Base-by-base conservation (phyloP, 2,329 filamentous ascomycete species). In the Penicillium decumbens region DNA sequence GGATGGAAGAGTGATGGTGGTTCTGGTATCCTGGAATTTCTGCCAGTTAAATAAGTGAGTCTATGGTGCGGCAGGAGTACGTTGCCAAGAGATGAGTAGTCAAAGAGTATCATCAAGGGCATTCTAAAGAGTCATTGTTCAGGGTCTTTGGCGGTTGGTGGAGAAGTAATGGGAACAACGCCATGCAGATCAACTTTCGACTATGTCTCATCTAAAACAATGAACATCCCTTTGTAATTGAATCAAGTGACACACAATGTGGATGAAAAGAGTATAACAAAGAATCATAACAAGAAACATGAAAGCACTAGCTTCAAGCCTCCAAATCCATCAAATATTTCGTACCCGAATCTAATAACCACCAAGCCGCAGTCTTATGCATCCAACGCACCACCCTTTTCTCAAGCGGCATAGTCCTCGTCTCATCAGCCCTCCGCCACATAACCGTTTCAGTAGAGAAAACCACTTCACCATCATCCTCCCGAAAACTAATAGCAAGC, bases 291-390 rank as follows among this genome's bases (percentile, higher is more conserved):
- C 10, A n/a, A 40, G 13, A 28, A 20, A 35, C 24, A 29, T 10
- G 40, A 12, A 39, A 1, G 3, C 28, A 18, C 18, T 12, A 37
- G 8, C 27, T 10, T 45, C 30, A 56, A 29, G 9, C 15, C 30
- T 61, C 57, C 43, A 63, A 25, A 25, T 59, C 58, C 44, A 49
- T 56, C 54, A 70, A 30, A 60, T 66, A 70, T 20, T 42, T 43
- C 18, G 65, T 57, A 4, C 67, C 67, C 8, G 65, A 67, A 47
- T 67, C 66, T 45, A 70, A 43, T 48, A 71, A 56, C 66, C 66
- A 70, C 68, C 67, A 70, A 25, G 65, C 45, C 18, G 64, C 61
- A 28, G 62, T 55, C 45, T 70, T 66, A 51, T 71, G 66, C 47
- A 70, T 47, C 45, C 60, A 69, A 8, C 54, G 56, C n/a, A 62